phyloP scores from a whole-genome alignment of 1,139 yeast species.

The Trichomonascaceae sp. region DNA sequence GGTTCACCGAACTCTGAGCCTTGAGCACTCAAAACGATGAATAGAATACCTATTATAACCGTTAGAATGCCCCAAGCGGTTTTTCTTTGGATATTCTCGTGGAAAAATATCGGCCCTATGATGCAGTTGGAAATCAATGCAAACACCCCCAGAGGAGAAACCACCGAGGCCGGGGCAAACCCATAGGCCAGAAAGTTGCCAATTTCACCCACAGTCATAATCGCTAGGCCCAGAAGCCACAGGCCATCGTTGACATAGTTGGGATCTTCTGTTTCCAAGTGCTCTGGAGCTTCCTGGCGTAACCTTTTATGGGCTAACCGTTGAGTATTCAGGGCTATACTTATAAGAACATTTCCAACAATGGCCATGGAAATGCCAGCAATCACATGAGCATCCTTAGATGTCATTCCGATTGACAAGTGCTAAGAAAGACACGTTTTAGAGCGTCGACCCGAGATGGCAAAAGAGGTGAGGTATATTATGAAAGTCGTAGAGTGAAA shows the following conservation, averaged over 20 bases:
- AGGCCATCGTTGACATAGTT: constrained; percentile 25
- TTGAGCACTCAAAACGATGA: constrained; percentile 34
- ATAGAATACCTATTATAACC: constrained; percentile 37
- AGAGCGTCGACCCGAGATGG: background rate
- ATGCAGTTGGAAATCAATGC: constrained; percentile 41
- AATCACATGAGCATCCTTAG: constrained; percentile 1
- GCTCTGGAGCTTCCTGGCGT: constrained; percentile 14
- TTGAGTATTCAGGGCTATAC: constrained; percentile 36
- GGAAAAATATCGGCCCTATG: constrained; percentile 41
- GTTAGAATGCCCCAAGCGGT: constrained; percentile 36
- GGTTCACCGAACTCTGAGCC: constrained; percentile 10
- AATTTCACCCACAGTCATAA: constrained; percentile 40
- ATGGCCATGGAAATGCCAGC: constrained; percentile 32
- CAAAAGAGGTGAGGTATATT: background rate
- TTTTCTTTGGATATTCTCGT: constrained; percentile 32
- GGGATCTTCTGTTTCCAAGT: constrained; percentile 4
- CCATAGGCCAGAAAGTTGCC: constrained; percentile 45
- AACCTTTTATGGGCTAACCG: constrained; percentile 32
- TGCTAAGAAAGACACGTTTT: background rate
- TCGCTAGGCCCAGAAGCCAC: constrained; percentile 39
- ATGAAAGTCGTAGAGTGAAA: background rate
- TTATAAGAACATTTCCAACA: constrained; percentile 34
- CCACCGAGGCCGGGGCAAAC: constrained; percentile 41
- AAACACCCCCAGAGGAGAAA: constrained; percentile 43
- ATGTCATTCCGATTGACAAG: background rate